Evolutionary conservation across 768 basidiomycete genomes (phyloP), one percentile per base, ranked within the genome.

Genomic region (Boletus insuetus): DNA sequence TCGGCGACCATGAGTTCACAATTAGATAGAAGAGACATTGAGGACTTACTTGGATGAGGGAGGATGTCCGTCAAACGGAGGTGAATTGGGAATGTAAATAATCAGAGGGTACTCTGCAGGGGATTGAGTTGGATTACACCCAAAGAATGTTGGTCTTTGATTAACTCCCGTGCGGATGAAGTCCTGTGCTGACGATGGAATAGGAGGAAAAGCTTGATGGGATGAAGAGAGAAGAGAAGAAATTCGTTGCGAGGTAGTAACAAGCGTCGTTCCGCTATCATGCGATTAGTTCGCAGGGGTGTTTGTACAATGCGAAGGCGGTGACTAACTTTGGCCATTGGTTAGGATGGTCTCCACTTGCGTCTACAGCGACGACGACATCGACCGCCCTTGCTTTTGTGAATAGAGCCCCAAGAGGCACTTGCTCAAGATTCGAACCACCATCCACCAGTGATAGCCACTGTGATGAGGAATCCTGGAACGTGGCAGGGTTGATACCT

Each of bases 31-130:
- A 17, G 39, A 8, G 22, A 17, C 16, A 16, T 20, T 16, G 24
- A n/a, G 49, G 31, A 59, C 61, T 8, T 47, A 87, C 87, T 90
- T 84, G n/a, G 83, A 77, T 19, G 84, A 79, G 13, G 88, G 86
- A 52, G 79, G 65, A 54, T 75, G 77, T 22, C 85, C 86, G 51
- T 76, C 77, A 19, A 84, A 60, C 4, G 86, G 86, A n/a, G 89
- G 87, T 31, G 87, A 78, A 66, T 87, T 89, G 7, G 91, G 91
- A 8, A 92, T 74, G 63, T 88, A 91, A 41, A 92, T 79, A 39
- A 92, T 70, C 19, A 92, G 59, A 0, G 89, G 89, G 58, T 78
- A 87, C 53, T 82, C 80, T 2, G 81, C 70, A 14, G 84, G 78
- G 5, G 26, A 68, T 44, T 77, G 66, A 4, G 51, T 64, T 16